Base-by-base conservation (phyloP, 768 basidiomycete genomes). In the Pholiota molesta region DNA sequence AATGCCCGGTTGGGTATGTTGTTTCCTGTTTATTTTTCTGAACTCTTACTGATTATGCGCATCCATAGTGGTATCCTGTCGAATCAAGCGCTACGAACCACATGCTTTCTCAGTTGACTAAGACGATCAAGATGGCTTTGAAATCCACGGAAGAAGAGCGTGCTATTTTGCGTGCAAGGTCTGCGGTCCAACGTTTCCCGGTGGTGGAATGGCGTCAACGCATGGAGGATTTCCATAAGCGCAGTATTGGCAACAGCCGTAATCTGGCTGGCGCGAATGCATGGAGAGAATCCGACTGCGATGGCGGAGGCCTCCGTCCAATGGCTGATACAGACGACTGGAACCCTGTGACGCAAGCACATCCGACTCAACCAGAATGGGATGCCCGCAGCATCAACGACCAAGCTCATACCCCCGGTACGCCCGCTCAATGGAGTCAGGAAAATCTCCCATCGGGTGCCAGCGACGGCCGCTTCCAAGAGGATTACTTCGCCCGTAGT, bases 131-230 rank as follows among this genome's bases (percentile, higher is more conserved):
- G 74, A 82, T 96, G 78, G 95, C 95, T 5, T 78, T 97, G 64
- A 96, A 91, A 75, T 96, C 95, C 10, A 87, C 89, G 0, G 86
- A 93, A 68, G 90, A 96, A 73, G 95, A 97, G 68, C 90, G 95
- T 58, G 94, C 95, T 9, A 88, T 97, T 68, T 84, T 97, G 26
- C 92, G 95, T 71, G 95, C 95, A 47, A 87, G 95, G 45, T 97
- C 95, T 16, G 95, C 95, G 17, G 85, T 97, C 3, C 95, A 97
- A 71, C 92, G 95, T 69, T 97, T 97, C 91, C 95, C 95, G 5
- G 95, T 97, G 60, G 92, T 97, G 28, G 95, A 97, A 78, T 97
- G 95, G 95, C 91, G 95, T 70, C 95, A 97, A 73, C 87, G 92
- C 53, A 92, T 89, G 82, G 95, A 97, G 77, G 95, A 97, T 73